Evolutionary conservation across 2,329 filamentous ascomycete genomes (phyloP).

Genomic region (Periconia sp.): DNA sequence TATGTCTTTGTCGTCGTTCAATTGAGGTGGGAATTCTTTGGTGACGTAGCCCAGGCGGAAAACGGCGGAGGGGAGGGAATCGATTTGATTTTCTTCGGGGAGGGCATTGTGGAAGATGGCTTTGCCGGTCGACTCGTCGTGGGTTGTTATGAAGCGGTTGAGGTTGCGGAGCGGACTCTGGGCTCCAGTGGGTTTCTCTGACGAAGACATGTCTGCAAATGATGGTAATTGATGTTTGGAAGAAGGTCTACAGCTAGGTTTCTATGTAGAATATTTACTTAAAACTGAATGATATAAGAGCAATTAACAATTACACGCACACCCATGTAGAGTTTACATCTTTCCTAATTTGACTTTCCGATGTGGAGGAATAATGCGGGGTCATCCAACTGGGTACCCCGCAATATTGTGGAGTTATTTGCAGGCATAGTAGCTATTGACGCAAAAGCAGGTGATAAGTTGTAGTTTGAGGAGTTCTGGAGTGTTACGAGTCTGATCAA

Average conservation of each 20-base stretch:
- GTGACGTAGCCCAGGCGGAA: constrained; percentile 55
- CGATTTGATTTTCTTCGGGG: constrained; percentile 21
- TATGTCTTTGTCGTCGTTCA: constrained; percentile 51
- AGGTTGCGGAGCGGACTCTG: constrained; percentile 28
- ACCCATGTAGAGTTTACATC: no score
- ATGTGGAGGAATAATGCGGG: no score
- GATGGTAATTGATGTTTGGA: not conserved
- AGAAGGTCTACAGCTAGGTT: not conserved
- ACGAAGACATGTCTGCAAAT: constrained; percentile 3
- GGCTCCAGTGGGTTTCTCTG: constrained; percentile 7
- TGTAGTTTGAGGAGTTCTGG: no score
- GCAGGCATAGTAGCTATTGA: no score
- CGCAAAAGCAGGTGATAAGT: no score
- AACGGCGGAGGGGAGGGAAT: constrained; percentile 24
- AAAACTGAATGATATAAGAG: not conserved
- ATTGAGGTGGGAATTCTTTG: constrained; percentile 48
- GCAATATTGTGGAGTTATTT: no score
- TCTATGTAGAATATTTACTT: not conserved
- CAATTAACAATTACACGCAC: no score
- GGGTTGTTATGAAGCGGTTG: constrained; percentile 41
- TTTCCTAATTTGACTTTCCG: no score
- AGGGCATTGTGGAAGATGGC: constrained; percentile 35
- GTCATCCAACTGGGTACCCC: no score
- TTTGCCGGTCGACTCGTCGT: constrained; percentile 34
- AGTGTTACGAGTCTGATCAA: no score